A percentile compares a stretch with the other conserved stretches of the same genome.
Conservation (phyloP, 1,284 basidiomycete species). For the Sanghuangporus baumii region DNA sequence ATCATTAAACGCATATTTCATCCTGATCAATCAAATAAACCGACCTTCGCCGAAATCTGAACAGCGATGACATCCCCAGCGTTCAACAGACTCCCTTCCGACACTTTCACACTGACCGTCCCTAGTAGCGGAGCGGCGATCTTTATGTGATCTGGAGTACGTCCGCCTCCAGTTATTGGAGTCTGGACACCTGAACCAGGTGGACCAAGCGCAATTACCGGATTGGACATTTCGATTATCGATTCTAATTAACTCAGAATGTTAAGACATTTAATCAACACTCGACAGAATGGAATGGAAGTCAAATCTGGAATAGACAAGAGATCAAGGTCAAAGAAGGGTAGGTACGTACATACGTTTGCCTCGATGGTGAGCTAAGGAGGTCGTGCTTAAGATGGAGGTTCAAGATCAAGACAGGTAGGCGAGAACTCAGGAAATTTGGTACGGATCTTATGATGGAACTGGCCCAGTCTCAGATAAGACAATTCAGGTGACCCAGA, state of each 20-base stretch:
- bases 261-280: neutral
- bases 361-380: neutral
- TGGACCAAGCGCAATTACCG: neutral
- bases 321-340: neutral
- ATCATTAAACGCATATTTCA: neutral
- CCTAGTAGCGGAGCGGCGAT: slow-evolving; percentile 18
- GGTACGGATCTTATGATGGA: neutral
- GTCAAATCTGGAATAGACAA: neutral
- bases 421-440: neutral
- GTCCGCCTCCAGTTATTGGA: neutral
- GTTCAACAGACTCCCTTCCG: slow-evolving; percentile 35
- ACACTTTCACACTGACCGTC: slow-evolving; percentile 12
- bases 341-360: neutral
- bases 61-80: slow-evolving; percentile 42
- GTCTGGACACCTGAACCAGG: neutral
- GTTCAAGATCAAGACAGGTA: neutral
- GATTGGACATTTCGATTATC: neutral
- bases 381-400: neutral
- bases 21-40: neutral
- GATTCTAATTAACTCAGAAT: neutral
- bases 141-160: slow-evolving; percentile 5
- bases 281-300: neutral
- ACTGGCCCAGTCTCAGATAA: neutral
- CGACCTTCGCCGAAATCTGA: slow-evolving; percentile 33
- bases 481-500: neutral